phyloP scores from a whole-genome alignment of 83 land plant genomes.

The Isoetes engelmannii region DNA sequence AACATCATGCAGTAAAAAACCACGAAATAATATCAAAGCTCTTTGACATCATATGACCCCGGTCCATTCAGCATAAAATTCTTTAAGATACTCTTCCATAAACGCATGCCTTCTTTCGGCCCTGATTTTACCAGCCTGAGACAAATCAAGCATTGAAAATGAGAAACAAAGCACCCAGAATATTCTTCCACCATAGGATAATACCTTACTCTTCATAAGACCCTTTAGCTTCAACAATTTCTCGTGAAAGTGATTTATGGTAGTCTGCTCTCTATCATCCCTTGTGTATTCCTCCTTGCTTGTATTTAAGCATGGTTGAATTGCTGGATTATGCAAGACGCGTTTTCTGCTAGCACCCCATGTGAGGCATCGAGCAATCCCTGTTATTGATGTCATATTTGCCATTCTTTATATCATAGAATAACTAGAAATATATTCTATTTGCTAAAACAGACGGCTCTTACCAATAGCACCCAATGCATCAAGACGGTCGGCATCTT shows the following conservation, averaged over 20 bases:
- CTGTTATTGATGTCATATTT: conserved; percentile 29
- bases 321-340: conserved; percentile 61
- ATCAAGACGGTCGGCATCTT: conserved; percentile 98
- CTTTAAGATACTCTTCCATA: conserved; percentile 59
- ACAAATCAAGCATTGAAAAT: neutral
- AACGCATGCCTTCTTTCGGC: conserved; percentile 75
- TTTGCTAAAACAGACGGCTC: neutral
- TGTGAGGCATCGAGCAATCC: conserved; percentile 91
- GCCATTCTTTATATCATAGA: neutral
- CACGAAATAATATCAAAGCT: no score
- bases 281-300: conserved; percentile 65
- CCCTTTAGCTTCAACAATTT: conserved; percentile 87
- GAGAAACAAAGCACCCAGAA: neutral
- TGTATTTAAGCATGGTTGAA: conserved; percentile 48
- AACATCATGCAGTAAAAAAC: no score
- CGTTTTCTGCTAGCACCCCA: conserved; percentile 79
- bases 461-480: conserved; percentile 97
- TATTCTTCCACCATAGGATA: neutral
- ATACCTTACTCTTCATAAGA: conserved; percentile 92
- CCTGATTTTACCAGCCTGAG: conserved; percentile 69
- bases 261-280: conserved; percentile 53
- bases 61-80: conserved; percentile 73
- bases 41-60: no score
- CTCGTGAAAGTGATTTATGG: conserved; percentile 89
- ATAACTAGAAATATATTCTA: neutral